Conservation (phyloP, 768 basidiomycete species). For the Russula olivacea region DNA sequence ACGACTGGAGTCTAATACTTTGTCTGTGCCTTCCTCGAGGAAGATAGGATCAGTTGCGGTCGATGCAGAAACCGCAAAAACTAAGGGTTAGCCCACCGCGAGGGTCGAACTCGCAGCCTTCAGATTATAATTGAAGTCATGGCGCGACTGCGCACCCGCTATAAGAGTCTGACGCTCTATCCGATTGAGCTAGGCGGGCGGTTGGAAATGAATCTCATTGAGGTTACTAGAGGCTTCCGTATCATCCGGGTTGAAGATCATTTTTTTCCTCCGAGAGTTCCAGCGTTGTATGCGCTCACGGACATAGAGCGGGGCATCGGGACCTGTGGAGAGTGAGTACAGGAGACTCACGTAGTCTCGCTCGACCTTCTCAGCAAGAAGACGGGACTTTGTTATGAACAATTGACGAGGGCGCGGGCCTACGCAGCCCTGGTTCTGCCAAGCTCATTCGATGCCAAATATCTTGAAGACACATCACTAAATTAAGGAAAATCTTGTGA, state of each 20-base stretch:
- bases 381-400: conserved; percentile 65
- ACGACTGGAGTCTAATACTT: too few species aligned
- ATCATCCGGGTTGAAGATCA: conserved; percentile 41
- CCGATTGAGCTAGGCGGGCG: conserved; percentile 62
- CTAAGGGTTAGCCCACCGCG: conserved; percentile 46
- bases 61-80: too few species aligned
- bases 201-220: too few species aligned
- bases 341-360: conserved; percentile 54
- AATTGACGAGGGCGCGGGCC: conserved; percentile 54
- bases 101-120: conserved; percentile 62
- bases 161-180: conserved; percentile 64
- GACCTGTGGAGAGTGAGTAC: conserved; percentile 38
- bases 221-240: conserved; percentile 25
- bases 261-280: conserved; percentile 22
- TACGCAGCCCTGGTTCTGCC: conserved; percentile 34
- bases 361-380: conserved; percentile 62
- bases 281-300: conserved; percentile 25
- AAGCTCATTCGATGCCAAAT: conserved; percentile 57
- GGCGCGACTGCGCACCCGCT: not conserved
- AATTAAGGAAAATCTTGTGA: too few species aligned
- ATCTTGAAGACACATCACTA: conserved; percentile 77
- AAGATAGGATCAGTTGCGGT: too few species aligned
- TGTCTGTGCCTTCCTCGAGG: too few species aligned
- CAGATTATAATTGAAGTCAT: conserved; percentile 33
- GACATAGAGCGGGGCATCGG: conserved; percentile 38